Evolutionary conservation across 2,329 filamentous ascomycete species (phyloP).

Genomic region (Aspergillus caelatus): DNA sequence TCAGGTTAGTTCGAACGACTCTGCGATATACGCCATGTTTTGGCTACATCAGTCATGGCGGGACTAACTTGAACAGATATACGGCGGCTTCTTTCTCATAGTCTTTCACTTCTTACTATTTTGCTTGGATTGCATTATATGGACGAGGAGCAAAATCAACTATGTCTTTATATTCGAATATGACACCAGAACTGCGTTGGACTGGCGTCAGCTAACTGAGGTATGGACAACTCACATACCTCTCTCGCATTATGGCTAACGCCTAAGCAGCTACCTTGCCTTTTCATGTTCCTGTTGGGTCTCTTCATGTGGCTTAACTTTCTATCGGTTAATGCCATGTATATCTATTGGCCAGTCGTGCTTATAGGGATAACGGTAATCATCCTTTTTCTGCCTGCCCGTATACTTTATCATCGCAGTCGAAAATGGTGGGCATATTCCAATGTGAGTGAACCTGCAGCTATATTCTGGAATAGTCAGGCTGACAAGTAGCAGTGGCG

Average conservation of each 20-base stretch:
- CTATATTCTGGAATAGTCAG: background rate
- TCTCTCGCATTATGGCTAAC: slow-evolving; percentile 18
- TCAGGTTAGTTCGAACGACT: slow-evolving; percentile 51
- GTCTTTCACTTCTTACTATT: slow-evolving; percentile 82
- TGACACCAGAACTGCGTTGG: slow-evolving; percentile 79
- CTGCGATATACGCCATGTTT: background rate
- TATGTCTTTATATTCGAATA: slow-evolving; percentile 98
- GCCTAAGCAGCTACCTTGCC: slow-evolving; percentile 68
- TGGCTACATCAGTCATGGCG: background rate
- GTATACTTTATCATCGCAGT: slow-evolving; percentile 72
- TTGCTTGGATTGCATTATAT: slow-evolving; percentile 79
- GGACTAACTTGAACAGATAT: slow-evolving; percentile 63
- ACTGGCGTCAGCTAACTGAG: slow-evolving; percentile 86
- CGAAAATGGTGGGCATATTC: slow-evolving; percentile 86
- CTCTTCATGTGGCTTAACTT: slow-evolving; percentile 91
- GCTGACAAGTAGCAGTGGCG: slow-evolving; percentile 65
- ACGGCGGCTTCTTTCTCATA: slow-evolving; percentile 87
- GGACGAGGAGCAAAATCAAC: slow-evolving; percentile 85
- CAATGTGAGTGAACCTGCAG: slow-evolving; percentile 62
- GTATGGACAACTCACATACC: slow-evolving; percentile 39
- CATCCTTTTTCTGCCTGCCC: slow-evolving; percentile 75
- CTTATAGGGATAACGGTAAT: slow-evolving; percentile 69
- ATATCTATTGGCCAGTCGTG: slow-evolving; percentile 82
- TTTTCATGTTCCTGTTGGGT: slow-evolving; percentile 75
- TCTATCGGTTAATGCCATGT: slow-evolving; percentile 68